Conservation (phyloP, 208 protist genomes). For the Tritrichomonas musculus region DNA sequence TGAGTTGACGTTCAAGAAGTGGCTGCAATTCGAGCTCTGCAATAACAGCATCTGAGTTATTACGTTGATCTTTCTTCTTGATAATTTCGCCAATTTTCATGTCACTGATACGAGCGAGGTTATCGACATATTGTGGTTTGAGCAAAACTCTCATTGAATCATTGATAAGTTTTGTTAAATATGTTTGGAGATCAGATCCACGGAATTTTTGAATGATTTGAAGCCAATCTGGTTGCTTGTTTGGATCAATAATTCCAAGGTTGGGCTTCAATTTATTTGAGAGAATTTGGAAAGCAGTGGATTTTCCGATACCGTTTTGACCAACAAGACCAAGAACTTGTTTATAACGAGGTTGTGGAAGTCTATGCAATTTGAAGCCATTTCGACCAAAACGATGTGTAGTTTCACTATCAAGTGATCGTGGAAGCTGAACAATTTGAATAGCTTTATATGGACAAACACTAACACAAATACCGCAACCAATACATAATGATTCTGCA, state of each 20-base stretch:
- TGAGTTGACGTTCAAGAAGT: constrained; percentile 68
- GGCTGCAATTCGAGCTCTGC: constrained; percentile 72
- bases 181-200: constrained; percentile 94
- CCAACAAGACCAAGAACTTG: constrained; percentile 99
- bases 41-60: constrained; percentile 59
- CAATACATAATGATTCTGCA: constrained; percentile 98
- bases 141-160: constrained; percentile 91
- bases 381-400: constrained; percentile 98
- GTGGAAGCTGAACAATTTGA: constrained; percentile 98
- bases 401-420: constrained; percentile 84
- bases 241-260: constrained; percentile 73
- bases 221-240: constrained; percentile 86
- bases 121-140: constrained; percentile 99
- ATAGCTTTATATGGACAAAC: constrained; percentile 98
- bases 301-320: constrained; percentile 99
- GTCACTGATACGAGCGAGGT: constrained; percentile 89
- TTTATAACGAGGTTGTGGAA: constrained; percentile 92
- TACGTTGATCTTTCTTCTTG: constrained; percentile 69
- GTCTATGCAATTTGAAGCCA: constrained; percentile 97
- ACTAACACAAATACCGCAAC: constrained; percentile 98
- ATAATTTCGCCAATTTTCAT: constrained; percentile 80
- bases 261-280: constrained; percentile 96
- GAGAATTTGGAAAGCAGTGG: constrained; percentile 95
- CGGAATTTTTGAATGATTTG: constrained; percentile 97
- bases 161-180: constrained; percentile 92